Evolutionary conservation across 495 filamentous ascomycete genomes (phyloP), one percentile per base, ranked within the genome.

Genomic region (Penicillium steckii): DNA sequence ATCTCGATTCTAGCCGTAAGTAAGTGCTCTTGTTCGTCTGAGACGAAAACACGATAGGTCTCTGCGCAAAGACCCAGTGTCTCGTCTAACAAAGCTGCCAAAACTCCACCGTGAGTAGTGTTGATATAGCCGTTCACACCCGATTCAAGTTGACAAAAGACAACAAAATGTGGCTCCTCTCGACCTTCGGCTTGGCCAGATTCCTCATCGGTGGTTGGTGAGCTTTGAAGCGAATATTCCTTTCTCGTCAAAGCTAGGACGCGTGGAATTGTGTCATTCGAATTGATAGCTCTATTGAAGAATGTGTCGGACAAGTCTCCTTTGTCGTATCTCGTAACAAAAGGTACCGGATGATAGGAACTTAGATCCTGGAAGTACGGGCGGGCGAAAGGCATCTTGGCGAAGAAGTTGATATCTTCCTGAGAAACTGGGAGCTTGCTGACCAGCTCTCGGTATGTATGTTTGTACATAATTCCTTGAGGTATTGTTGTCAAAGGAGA

Each of bases 41-140:
- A 10, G n/a, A n/a, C 32, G 32, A 44, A 44, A 22, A 3, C 41
- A 13, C 41, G 41, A 24, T 44, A 44, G 9, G 1, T 19, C 41
- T 44, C 41, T 4, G 38, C 49, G 18, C 37, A 46, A 18, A 45
- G 18, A 1, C 49, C 49, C 3, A 45, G 57, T 13, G 71, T 68
- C 61, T 79, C 79, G 70, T 86, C 85, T 58, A 85, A 79, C 23
- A 87, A 57, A 1, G 83, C 85, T 3, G 82, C 83, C 25, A 86
- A 63, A 12, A 87, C 15, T 3, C 49, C 49, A 3, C 49, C 49
- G 18, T 52, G 49, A 7, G 40, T 18, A 1, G 49, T 52, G 8
- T 45, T 17, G 12, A 19, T 17, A n/a, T 27, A 33, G 7, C 49
- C 49, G 27, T 22, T 24, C 10, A 48, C 26, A 24, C 40, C 49